A percentile compares a stretch with the other conserved stretches of the same genome.
Conservation (phyloP, 164 flowering plant species). For the Liquidambar formosana region DNA sequence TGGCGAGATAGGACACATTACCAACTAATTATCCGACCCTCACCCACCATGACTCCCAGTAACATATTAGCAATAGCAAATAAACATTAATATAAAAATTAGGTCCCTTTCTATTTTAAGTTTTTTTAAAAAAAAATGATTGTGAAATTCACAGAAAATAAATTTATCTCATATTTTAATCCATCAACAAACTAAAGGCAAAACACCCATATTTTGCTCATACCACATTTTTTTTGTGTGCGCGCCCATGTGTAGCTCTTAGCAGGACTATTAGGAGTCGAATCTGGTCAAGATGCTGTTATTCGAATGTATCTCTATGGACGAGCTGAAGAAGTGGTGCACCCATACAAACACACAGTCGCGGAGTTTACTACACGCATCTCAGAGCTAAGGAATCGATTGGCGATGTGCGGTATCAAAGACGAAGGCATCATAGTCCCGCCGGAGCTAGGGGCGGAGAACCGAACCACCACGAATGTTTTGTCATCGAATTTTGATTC, state of each 20-base stretch:
- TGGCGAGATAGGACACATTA: no score
- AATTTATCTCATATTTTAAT: no score
- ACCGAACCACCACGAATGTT: slow-evolving; percentile 34
- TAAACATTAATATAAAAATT: no score
- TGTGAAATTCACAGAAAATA: no score
- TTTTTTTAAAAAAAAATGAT: no score
- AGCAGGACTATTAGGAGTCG: slow-evolving; percentile 62
- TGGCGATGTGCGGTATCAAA: slow-evolving; percentile 49
- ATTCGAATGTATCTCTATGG: slow-evolving; percentile 49
- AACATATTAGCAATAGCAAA: no score
- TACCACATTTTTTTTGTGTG: no score
- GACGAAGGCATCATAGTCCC: slow-evolving; percentile 67
- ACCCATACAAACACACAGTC: slow-evolving; percentile 48
- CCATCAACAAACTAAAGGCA: no score
- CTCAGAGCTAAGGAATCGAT: slow-evolving; percentile 43
- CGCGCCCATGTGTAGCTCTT: slow-evolving; percentile 53
- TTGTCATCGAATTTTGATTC: slow-evolving; percentile 39
- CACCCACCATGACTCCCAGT: no score
- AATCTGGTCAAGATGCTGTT: slow-evolving; percentile 73
- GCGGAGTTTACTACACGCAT: slow-evolving; percentile 48
- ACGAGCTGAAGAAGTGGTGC: slow-evolving; percentile 29
- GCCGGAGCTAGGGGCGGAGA: slow-evolving; percentile 45
- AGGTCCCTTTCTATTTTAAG: no score
- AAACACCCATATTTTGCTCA: no score
- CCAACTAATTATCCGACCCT: no score